Base-by-base conservation (phyloP, 345 rosid genomes). In the Salix suchowensis region DNA sequence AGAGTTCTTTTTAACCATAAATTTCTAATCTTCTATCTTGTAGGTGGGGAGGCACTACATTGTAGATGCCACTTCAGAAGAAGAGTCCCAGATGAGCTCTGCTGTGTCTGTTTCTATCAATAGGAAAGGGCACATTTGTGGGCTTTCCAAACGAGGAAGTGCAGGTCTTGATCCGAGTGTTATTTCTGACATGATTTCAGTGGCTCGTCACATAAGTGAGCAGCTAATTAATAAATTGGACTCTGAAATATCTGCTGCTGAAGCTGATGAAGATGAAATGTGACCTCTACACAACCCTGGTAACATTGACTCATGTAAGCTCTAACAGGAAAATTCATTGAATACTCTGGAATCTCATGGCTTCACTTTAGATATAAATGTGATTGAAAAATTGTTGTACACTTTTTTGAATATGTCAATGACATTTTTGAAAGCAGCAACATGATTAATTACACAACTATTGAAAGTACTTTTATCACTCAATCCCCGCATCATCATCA, bases 1-100 rank as follows among this genome's bases (percentile, higher is more conserved):
- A 30, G 50, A 6, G 48, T 39, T n/a, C 34, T 24, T 6, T 42
- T 2, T 1, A 21, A n/a, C 37, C 34, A 37, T 39, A 65, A 55
- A 65, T 30, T 13, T 78, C 5, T 10, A 28, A 58, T 10, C 23
- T 23, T 73, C 39, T 72, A 7, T 66, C 46, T 50, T 58, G 48
- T 52, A 93, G 99, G 97, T 93, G 48, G 95, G 97, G 60, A 81
- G 74, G 71, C 89, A 91, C 78, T 90, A 84, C 75, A 90, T 93
- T 36, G 95, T 90, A 34, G 99, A 93, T 84, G 97, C 99, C 54
- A 92, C 99, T 73, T 80, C 86, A 9, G 99, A 96, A 82, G 97
- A 96, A 78, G 95, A 96, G 86, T 92, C 99, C 13, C 97, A 93
- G 75, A 93, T 96, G 95, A 92, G 86, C 88, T 91, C 99, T 30